Percentiles rank a stretch among this genome's conserved stretches.
Conservation (phyloP, 768 basidiomycete species). For the Neoboletus brunneissimus region DNA sequence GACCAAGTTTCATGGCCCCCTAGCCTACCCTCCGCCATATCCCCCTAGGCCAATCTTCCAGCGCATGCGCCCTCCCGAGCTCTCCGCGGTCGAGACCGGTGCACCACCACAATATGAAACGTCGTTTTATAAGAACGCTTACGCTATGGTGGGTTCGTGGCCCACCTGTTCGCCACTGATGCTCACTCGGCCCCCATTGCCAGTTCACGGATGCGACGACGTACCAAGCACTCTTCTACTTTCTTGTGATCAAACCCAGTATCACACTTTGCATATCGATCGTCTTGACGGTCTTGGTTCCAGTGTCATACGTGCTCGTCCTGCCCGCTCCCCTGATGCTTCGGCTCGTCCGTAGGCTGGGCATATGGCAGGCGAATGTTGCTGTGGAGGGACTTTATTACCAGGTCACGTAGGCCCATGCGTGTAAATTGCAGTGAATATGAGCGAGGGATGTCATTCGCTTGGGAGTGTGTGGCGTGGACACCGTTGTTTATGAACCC, state of each 20-base stretch:
- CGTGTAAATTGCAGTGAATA: neutral
- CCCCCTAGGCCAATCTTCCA: conserved; percentile 75
- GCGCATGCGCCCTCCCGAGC: conserved; percentile 50
- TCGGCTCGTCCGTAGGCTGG: conserved; percentile 60
- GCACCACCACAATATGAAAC: conserved; percentile 46
- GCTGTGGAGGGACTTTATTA: conserved; percentile 69
- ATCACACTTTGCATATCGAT: conserved; percentile 69
- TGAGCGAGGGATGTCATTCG: neutral
- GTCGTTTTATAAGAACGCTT: conserved; percentile 79
- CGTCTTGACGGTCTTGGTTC: conserved; percentile 50
- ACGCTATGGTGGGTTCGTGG: conserved; percentile 62
- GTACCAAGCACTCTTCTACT: conserved; percentile 85
- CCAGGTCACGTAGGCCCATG: conserved; percentile 28
- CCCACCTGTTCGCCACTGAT: neutral
- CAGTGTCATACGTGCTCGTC: conserved; percentile 57
- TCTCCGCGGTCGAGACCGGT: conserved; percentile 51
- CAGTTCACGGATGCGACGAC: conserved; percentile 82
- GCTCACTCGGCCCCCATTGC: conserved; percentile 4
- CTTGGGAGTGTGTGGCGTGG: conserved; percentile 33
- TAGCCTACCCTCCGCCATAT: conserved; percentile 59
- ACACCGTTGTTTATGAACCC: conserved; percentile 24
- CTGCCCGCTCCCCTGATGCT: conserved; percentile 68
- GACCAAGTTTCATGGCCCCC: conserved; percentile 63
- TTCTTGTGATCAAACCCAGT: conserved; percentile 81
- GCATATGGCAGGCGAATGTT: conserved; percentile 81